phyloP scores from a whole-genome alignment of 2,329 filamentous ascomycete genomes.

The Hypoxylon sp. region DNA sequence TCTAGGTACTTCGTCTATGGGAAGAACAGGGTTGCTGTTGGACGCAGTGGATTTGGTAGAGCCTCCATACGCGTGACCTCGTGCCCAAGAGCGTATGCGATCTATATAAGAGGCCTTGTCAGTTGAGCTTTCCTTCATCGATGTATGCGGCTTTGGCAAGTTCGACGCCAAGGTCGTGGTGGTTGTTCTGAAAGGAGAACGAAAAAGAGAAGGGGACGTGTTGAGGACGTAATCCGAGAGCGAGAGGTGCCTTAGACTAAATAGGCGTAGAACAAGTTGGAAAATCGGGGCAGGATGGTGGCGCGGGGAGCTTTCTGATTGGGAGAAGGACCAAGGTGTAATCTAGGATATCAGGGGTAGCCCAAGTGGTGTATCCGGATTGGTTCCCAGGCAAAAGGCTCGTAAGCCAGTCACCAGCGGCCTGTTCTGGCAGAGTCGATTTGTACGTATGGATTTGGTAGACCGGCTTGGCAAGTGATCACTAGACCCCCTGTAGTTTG shows the following conservation, averaged over 20 bases:
- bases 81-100: conserved; percentile 70
- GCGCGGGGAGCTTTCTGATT: conserved; percentile 43
- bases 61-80: conserved; percentile 69
- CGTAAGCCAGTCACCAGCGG: conserved; percentile 27
- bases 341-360: conserved; percentile 41
- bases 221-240: conserved; percentile 35
- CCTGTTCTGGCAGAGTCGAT: conserved; percentile 18
- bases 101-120: conserved; percentile 66
- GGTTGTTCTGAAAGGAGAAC: conserved; percentile 48
- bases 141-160: conserved; percentile 57
- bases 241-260: conserved; percentile 45
- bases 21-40: conserved; percentile 58
- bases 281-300: conserved; percentile 36
- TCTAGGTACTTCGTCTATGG: conserved; percentile 56
- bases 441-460: conserved; percentile 13
- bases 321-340: conserved; percentile 39
- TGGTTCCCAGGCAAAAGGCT: conserved; percentile 30
- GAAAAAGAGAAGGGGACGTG: conserved; percentile 30
- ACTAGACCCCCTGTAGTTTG: conserved; percentile 30
- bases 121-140: conserved; percentile 74
- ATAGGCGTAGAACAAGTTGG: conserved; percentile 46
- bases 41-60: conserved; percentile 58
- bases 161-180: conserved; percentile 53
- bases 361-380: conserved; percentile 29
- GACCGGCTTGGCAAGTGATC: conserved; percentile 37